Base-by-base conservation (phyloP, 176 grass and related monocot species). In the Ensete ventricosum region DNA sequence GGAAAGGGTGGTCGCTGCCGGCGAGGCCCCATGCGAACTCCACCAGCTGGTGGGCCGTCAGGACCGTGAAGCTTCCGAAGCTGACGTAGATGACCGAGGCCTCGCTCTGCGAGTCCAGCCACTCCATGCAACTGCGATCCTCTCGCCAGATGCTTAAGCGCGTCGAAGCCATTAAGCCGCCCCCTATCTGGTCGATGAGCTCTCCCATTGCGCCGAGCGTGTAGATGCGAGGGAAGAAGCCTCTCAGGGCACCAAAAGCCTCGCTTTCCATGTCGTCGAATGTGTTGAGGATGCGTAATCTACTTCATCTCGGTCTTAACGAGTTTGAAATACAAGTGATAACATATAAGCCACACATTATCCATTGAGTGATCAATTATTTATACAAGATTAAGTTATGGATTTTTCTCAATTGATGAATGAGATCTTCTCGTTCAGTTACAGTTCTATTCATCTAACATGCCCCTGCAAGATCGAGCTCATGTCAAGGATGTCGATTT, bases 11-110 rank as follows among this genome's bases (percentile, higher is more conserved):
- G 0, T 21, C 12, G 73, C 55, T 60, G 9, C 62, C 73, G 11
- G 55, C 54, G 11, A 75, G 73, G 11, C 73, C 73, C 73, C 73
- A 49, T 1, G 73, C 73, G 22, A 75, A 75, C 73, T 75, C 73
- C 16, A 21, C n/a, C 23, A 75, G 8, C 53, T 75, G 54, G 17
- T 62, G 11, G 3, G n/a, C n/a, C 48, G 24, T 62, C 52, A 75
- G 1, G 9, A 24, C 27, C 3, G 54, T 60, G 54, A 75, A 2
- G 73, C 55, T 75, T 21, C 73, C 73, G 8, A 75, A 75, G 55
- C 55, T 60, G 16, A 75, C 73, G 14, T 62, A 75, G 11, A 75
- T 1, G 14, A 75, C 73, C 12, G 55, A 75, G 14, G 14, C 53
- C 0, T 48, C 11, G 2, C 23, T 20, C 55, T 49, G 73, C 26